Conservation (phyloP, 768 basidiomycete species). For the Lactifluus subvellereus region DNA sequence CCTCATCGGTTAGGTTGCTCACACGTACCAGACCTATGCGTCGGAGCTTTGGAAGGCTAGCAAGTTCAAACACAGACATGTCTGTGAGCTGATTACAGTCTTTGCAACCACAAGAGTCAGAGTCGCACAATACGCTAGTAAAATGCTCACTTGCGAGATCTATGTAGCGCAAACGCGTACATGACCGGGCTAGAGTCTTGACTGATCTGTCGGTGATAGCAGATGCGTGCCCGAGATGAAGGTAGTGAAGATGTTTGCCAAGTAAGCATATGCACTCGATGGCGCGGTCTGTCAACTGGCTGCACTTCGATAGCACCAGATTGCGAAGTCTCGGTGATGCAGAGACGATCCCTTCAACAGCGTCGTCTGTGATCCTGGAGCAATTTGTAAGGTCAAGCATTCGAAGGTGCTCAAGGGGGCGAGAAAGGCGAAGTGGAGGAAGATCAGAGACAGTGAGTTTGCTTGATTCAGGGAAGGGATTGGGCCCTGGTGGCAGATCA, state of each 20-base stretch:
- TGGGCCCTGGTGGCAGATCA: slow-evolving; percentile 37
- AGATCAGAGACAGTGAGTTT: slow-evolving; percentile 36
- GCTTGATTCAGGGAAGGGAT: slow-evolving; percentile 36
- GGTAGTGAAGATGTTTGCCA: slow-evolving; percentile 89
- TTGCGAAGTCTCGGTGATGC: slow-evolving; percentile 82
- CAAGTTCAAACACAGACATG: slow-evolving; percentile 88
- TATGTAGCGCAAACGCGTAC: slow-evolving; percentile 88
- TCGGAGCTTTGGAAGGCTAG: slow-evolving; percentile 81
- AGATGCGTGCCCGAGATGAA: slow-evolving; percentile 89
- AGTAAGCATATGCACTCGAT: slow-evolving; percentile 81
- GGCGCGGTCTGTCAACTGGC: slow-evolving; percentile 68
- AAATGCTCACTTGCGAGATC: slow-evolving; percentile 84
- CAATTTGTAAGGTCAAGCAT: slow-evolving; percentile 92
- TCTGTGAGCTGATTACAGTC: slow-evolving; percentile 87
- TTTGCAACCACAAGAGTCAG: slow-evolving; percentile 31
- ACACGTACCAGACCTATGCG: slow-evolving; percentile 95
- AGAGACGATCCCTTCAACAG: slow-evolving; percentile 74
- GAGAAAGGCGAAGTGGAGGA: slow-evolving; percentile 60
- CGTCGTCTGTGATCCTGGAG: slow-evolving; percentile 70
- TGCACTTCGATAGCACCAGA: slow-evolving; percentile 82
- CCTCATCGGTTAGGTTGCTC: slow-evolving; percentile 87
- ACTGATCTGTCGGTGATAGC: slow-evolving; percentile 90
- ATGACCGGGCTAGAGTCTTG: slow-evolving; percentile 72
- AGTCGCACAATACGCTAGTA: not conserved
- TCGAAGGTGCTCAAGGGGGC: slow-evolving; percentile 76